Base-by-base conservation (phyloP, 1,284 basidiomycete genomes). In the Wolfiporia cocos region DNA sequence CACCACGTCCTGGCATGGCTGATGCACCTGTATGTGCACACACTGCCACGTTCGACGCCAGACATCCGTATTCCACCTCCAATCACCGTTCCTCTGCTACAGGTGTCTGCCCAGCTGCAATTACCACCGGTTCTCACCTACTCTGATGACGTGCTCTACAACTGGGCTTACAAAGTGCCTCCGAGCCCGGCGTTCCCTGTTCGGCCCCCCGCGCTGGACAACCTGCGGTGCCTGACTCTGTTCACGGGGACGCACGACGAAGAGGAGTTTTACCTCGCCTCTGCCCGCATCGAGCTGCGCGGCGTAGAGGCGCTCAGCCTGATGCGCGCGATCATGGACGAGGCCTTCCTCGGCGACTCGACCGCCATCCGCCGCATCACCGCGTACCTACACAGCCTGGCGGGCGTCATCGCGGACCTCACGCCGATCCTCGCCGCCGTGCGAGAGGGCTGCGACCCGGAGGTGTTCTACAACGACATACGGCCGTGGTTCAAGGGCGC, bases 401-500 rank as follows among this genome's bases (percentile, higher is more conserved):
- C 81, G 0, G 58, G 50, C 4, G 77, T 88, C 49, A 83, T 96
- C 47, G 72, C 78, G 39, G 74, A 80, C 5, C 69, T 95, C 29
- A 70, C 71, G 5, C 54, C 52, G 3, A 58, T 89, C 44, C 71
- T 94, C 14, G 65, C 81, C 15, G 68, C 71, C 35, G 77, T 96
- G 28, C 76, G 81, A 44, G 71, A 80, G 5, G 82, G 78, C 5
- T 91, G 91, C 59, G 78, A 86, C 48, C 91, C 92, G 0, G 70
- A 76, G 6, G 69, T 81, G 23, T 98, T 96, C 55, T 97, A 92
- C 63, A 76, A 86, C 61, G 67, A 78, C 28, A 82, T 98, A 47
- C 74, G 94, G 11, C 94, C 93, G 0, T 98, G 94, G 93, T 92
- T 98, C 68, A 74, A 81, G 19, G 94, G 93, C 3, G 78, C 80